These are phyloP conservation scores for Tetradesmus obliquus DNA, from an alignment of 139 green algal species.

Conservation along the genomic window DNA sequence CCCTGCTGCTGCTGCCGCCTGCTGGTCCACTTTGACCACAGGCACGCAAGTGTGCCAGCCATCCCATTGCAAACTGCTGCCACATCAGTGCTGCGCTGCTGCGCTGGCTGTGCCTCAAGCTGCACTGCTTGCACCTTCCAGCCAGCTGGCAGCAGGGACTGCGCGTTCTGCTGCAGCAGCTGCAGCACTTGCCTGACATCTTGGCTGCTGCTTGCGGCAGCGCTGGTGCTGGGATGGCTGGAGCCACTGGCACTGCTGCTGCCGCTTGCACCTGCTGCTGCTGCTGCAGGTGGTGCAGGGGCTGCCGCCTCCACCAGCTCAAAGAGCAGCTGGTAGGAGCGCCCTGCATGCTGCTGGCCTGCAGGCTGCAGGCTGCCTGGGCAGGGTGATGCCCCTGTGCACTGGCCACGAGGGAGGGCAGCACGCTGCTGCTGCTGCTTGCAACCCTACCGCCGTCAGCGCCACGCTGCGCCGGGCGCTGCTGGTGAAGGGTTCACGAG, in stretches of 20 bases:
- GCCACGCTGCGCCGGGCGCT: background rate
- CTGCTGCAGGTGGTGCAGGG: background rate
- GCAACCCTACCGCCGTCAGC: background rate
- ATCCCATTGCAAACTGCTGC: background rate
- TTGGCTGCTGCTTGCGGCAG: background rate
- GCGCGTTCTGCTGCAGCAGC: background rate
- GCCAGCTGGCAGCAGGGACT: background rate
- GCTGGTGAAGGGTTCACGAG: background rate
- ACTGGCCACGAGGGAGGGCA: background rate
- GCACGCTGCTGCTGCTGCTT: background rate
- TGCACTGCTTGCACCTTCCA: background rate
- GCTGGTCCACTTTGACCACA: background rate
- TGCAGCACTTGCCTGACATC: background rate
- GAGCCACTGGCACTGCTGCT: background rate
- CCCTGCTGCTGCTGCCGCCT: background rate
- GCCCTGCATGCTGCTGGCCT: background rate
- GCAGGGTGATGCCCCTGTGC: background rate
- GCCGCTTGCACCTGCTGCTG: background rate
- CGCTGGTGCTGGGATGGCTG: background rate
- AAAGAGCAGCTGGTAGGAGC: conserved; percentile 1
- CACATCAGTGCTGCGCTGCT: background rate
- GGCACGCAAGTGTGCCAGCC: background rate
- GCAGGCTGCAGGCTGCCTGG: background rate
- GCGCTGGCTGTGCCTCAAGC: background rate
- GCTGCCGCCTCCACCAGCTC: background rate